These are phyloP conservation scores for Tetracladium marchalianum DNA, from an alignment of 495 filamentous ascomycete genomes.

Conservation along the genomic window DNA sequence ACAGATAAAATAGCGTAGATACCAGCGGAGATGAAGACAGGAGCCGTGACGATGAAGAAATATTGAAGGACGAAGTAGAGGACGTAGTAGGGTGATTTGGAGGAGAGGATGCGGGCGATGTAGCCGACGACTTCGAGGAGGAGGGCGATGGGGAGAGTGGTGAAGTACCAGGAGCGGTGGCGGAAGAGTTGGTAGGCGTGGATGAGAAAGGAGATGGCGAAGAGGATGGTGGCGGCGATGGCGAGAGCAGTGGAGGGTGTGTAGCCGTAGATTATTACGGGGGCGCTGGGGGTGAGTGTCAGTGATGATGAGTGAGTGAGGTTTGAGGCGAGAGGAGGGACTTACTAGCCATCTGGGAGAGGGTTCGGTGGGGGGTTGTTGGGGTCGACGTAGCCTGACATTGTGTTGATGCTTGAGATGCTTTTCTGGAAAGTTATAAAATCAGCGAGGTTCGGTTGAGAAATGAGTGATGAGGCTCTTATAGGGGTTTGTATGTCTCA, in stretches of 20 bases:
- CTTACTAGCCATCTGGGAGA: too few relatives aligned
- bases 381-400: too few relatives aligned
- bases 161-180: conserved; percentile 23
- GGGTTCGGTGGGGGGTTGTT: too few relatives aligned
- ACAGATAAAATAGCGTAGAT: conserved; percentile 40
- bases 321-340: too few relatives aligned
- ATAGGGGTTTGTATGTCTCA: too few relatives aligned
- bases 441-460: too few relatives aligned
- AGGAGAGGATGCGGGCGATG: conserved; percentile 28
- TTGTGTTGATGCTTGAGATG: too few relatives aligned
- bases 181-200: conserved; percentile 21
- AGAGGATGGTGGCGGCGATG: conserved; percentile 20
- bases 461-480: too few relatives aligned
- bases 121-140: conserved; percentile 36
- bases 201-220: conserved; percentile 20
- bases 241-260: conserved; percentile 23
- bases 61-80: conserved; percentile 47
- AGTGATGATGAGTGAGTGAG: too few relatives aligned
- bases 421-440: too few relatives aligned
- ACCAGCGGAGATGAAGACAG: conserved; percentile 43
- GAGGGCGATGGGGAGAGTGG: conserved; percentile 21
- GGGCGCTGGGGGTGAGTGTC: background rate
- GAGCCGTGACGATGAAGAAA: conserved; percentile 49
- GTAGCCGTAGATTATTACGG: conserved; percentile 19
- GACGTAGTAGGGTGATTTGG: conserved; percentile 37